A percentile compares a stretch with the other conserved stretches of the same genome.
Evolutionary conservation across 2,329 filamentous ascomycete genomes (phyloP).

Genomic region (Aspergillus sp.): DNA sequence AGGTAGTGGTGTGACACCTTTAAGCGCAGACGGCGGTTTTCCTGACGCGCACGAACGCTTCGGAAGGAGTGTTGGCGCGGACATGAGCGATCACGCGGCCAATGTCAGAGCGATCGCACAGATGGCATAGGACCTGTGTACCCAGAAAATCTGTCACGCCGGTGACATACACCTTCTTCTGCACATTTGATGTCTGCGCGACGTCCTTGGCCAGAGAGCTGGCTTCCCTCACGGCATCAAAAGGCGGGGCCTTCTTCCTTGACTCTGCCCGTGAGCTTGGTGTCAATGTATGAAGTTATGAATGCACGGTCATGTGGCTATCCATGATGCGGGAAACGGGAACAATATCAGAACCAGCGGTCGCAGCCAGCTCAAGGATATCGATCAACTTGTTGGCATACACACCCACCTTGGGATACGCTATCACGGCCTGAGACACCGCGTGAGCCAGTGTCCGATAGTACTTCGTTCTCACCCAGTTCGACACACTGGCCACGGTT

Average conservation of each 20-base stretch:
- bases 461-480: conserved; percentile 12
- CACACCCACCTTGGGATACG: conserved; percentile 5
- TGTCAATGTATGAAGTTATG: conserved; percentile 5
- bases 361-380: conserved; percentile 6
- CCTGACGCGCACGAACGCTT: conserved; percentile 1
- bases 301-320: conserved; percentile 9
- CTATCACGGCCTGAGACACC: conserved; percentile 1
- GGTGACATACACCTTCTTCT: conserved; percentile 14
- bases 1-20: conserved; percentile 12
- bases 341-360: conserved; percentile 2
- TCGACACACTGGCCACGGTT: conserved; percentile 18
- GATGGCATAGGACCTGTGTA: conserved; percentile 12
- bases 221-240: conserved; percentile 9
- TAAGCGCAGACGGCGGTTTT: conserved; percentile 7
- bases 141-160: conserved; percentile 18
- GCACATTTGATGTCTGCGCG: background rate
- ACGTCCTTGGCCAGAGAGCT: conserved; percentile 5
- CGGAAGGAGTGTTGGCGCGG: conserved; percentile 3
- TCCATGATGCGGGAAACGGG: conserved; percentile 7
- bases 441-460: background rate
- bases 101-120: background rate
- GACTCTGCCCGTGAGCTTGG: conserved; percentile 3
- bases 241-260: conserved; percentile 2
- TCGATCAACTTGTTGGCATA: conserved; percentile 8
- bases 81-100: conserved; percentile 3